phyloP scores from a whole-genome alignment of 179 eudicot genomes.

The Actinidia arguta region DNA sequence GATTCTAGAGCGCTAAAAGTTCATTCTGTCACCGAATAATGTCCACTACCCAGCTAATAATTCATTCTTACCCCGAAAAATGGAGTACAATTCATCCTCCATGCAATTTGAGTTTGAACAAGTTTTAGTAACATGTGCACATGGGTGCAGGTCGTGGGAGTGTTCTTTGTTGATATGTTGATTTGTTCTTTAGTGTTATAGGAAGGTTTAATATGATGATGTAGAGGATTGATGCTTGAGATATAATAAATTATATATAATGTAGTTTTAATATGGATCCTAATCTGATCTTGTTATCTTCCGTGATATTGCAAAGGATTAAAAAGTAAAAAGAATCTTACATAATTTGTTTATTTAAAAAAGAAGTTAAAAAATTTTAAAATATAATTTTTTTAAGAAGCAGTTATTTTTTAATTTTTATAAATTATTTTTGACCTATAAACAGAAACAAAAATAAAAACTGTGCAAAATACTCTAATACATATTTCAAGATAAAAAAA shows the following conservation, averaged over 20 bases:
- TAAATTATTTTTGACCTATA: too few relatives aligned
- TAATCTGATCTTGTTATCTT: too few relatives aligned
- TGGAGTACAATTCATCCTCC: constrained; percentile 43
- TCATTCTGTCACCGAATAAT: constrained; percentile 40
- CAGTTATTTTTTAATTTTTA: too few relatives aligned
- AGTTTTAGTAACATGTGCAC: not conserved
- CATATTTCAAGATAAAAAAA: too few relatives aligned
- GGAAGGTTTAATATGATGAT: not conserved
- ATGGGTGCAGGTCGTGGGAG: not conserved
- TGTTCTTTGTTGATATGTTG: not conserved
- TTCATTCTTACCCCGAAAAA: constrained; percentile 45
- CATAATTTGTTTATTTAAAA: too few relatives aligned
- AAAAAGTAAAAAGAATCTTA: too few relatives aligned
- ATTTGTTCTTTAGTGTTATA: not conserved
- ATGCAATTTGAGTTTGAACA: constrained; percentile 12
- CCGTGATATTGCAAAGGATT: too few relatives aligned
- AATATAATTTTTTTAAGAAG: too few relatives aligned
- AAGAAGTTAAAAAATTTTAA: too few relatives aligned
- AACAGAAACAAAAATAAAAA: too few relatives aligned
- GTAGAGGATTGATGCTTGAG: not conserved
- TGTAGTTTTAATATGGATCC: not conserved
- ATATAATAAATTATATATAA: not conserved
- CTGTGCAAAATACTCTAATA: too few relatives aligned
- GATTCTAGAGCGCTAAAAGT: constrained; percentile 44
- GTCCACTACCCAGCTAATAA: constrained; percentile 42